Evolutionary conservation across 1,284 basidiomycete species (phyloP).

Genomic region (Cutaneotrichosporon spelunceum): DNA sequence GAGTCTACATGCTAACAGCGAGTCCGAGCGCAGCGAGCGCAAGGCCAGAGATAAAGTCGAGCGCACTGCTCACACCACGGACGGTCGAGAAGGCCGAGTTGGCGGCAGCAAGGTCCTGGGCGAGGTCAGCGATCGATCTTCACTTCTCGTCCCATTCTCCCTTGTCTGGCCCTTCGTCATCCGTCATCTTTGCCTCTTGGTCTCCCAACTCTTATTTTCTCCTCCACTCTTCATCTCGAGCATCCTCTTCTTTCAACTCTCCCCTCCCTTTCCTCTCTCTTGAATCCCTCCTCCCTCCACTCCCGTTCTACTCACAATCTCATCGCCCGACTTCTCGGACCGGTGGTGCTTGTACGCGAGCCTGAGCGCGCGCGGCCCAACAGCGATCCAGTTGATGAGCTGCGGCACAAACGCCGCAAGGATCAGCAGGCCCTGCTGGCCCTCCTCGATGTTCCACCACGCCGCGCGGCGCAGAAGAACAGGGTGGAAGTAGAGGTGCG

Average conservation of each 20-base stretch:
- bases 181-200: background rate
- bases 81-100: conserved; percentile 63
- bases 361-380: conserved; percentile 47
- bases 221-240: background rate
- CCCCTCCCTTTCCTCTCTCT: background rate
- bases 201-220: background rate
- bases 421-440: conserved; percentile 67
- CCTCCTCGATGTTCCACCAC: conserved; percentile 58
- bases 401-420: conserved; percentile 57
- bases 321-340: conserved; percentile 67
- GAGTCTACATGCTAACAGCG: conserved; percentile 49
- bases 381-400: conserved; percentile 46
- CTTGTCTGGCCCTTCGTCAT: background rate
- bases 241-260: background rate
- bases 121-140: conserved; percentile 34
- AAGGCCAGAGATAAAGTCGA: conserved; percentile 63
- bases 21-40: conserved; percentile 68
- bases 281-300: no score
- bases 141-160: background rate
- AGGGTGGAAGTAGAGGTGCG: conserved; percentile 66
- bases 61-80: conserved; percentile 61
- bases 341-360: conserved; percentile 69
- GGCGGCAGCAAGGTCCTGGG: conserved; percentile 64
- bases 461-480: conserved; percentile 55
- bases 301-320: conserved; percentile 55